Percentiles rank a stretch among this genome's conserved stretches.
Conservation (phyloP, 202 grass and related monocot species). For the Digitaria exilis region DNA sequence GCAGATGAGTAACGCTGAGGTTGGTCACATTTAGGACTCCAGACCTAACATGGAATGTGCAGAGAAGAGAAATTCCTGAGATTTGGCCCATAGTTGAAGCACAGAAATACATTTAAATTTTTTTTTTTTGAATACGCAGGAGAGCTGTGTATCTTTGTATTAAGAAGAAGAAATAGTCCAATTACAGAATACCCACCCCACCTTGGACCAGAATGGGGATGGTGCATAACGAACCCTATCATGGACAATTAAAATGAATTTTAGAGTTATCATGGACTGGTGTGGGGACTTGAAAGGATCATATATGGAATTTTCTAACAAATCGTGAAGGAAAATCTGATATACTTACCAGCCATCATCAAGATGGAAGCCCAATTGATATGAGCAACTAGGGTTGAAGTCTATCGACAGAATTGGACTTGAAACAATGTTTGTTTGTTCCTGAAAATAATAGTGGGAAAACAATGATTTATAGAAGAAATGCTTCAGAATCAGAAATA, state of each 20-base stretch:
- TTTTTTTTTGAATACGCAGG: too few relatives aligned
- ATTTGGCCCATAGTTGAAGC: constrained; percentile 17
- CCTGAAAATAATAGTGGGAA: constrained; percentile 55
- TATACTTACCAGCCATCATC: constrained; percentile 92
- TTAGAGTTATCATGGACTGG: constrained; percentile 1
- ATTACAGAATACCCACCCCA: too few relatives aligned
- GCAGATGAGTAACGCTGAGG: constrained; percentile 77
- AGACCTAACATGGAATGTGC: constrained; percentile 62
- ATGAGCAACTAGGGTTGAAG: constrained; percentile 78
- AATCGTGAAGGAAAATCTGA: not conserved
- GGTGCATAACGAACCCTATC: too few relatives aligned
- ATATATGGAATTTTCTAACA: constrained; percentile 29
- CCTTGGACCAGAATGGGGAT: too few relatives aligned
- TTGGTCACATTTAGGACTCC: constrained; percentile 78
- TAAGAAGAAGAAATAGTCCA: too few relatives aligned
- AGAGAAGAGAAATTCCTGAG: constrained; percentile 37
- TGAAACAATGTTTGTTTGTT: constrained; percentile 90
- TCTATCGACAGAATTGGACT: constrained; percentile 75
- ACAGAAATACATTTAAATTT: constrained; percentile 1
- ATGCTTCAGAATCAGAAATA: not conserved
- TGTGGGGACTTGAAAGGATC: constrained; percentile 13
- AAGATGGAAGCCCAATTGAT: constrained; percentile 96
- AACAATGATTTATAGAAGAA: constrained; percentile 4
- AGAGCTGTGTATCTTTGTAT: too few relatives aligned
- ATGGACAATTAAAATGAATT: too few relatives aligned